Evolutionary conservation across 78 protist species (phyloP), one percentile per base, ranked within the genome.

Genomic region (Guillardia theta): DNA sequence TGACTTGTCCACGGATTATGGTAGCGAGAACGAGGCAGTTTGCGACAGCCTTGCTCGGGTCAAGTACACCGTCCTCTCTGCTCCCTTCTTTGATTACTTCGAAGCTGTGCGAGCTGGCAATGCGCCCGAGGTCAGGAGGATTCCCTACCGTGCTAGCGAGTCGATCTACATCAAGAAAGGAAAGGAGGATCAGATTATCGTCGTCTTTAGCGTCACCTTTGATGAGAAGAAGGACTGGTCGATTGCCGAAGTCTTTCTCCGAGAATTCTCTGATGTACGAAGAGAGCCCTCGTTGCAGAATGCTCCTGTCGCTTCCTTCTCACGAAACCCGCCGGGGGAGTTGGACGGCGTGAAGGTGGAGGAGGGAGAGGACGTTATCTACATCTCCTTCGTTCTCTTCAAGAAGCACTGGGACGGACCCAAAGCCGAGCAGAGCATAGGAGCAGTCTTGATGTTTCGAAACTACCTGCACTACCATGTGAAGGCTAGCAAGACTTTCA

Each of bases 381-480:
- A 95, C 94, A 96, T 97, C 64, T 95, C 98, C 48, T 96, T 97
- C 93, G 97, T 93, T 94, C 30, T 70, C 43, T 70, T 70, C 30
- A 6, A 22, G 45, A 8, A 48, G 30, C 94, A 96, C 46, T 77
- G 54, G 80, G 94, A 92, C 48, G 92, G 95, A 88, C 88, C 94
- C 24, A 64, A 83, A 39, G 15, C 33, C 19, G 93, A 96, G 54
- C 93, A 90, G 78, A 94, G 97, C 43, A 93, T 97, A 6, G 87
- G 94, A 50, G 77, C 95, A 50, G 83, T 97, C 70, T 97, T 95
- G 93, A 97, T 96, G 45, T 97, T 98, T 96, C 95, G 99, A 43
- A 96, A 98, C 95, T 98, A 98, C 92, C 93, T 98, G 80, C 99
- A 98, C 95, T 98, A 98, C 94, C 99, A 98, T 96, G 96, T 98